Conservation (phyloP, 805 yeast species). For the Kluyveromyces lactis region DNA sequence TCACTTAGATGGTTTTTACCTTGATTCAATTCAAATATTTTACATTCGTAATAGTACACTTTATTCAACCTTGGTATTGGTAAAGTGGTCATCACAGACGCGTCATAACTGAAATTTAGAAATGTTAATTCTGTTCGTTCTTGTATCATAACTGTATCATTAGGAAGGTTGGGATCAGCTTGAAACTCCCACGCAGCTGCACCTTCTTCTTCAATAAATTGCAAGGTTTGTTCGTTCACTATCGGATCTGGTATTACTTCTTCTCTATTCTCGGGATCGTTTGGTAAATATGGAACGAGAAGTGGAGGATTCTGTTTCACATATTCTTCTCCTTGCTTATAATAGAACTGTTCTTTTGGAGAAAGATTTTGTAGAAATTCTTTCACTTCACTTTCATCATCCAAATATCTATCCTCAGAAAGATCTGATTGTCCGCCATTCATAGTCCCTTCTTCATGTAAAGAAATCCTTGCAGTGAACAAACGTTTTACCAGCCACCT, state of each 20-base stretch:
- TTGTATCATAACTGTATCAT: constrained; percentile 50
- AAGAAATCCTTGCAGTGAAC: constrained; percentile 7
- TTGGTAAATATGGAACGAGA: constrained; percentile 25
- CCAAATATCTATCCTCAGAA: constrained; percentile 32
- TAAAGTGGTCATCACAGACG: constrained; percentile 68
- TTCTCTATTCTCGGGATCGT: constrained; percentile 16
- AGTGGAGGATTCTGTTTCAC: constrained; percentile 37
- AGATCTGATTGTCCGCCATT: constrained; percentile 1
- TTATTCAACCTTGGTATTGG: constrained; percentile 80
- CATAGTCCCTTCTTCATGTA: constrained; percentile 4
- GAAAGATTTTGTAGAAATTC: constrained; percentile 57
- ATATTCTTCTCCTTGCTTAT: constrained; percentile 33
- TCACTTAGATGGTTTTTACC: constrained; percentile 31
- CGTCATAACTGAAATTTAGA: constrained; percentile 46
- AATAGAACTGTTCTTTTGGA: constrained; percentile 32
- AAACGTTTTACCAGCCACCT: constrained; percentile 9
- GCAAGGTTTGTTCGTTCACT: constrained; percentile 27
- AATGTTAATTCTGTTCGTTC: constrained; percentile 58
- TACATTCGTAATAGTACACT: constrained; percentile 83
- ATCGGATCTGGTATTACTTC: constrained; percentile 26
- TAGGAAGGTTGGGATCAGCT: constrained; percentile 44
- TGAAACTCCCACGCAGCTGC: constrained; percentile 84
- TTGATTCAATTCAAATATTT: constrained; percentile 62
- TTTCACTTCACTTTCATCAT: constrained; percentile 51
- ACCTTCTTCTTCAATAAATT: constrained; percentile 76